phyloP scores from a whole-genome alignment of 2,329 filamentous ascomycete species.

The Parastagonospora avenae region DNA sequence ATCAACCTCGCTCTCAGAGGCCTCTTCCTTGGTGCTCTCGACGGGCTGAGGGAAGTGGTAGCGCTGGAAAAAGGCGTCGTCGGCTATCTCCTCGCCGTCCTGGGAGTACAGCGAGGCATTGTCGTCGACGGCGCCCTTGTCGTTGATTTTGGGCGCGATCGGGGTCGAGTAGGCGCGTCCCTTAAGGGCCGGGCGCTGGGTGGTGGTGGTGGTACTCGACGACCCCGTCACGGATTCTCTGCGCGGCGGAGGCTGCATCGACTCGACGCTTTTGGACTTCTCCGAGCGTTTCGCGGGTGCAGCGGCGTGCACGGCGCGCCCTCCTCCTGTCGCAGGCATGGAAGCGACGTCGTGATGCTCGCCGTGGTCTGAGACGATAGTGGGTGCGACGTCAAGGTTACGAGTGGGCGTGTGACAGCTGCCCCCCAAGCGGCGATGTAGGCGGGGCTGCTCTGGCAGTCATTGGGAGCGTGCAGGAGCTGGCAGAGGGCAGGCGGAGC shows the following conservation, averaged over 20 bases:
- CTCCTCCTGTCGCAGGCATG: conserved; percentile 25
- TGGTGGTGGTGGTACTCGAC: conserved; percentile 9
- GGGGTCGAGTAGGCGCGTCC: conserved; percentile 47
- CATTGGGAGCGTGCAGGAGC: conserved; percentile 3
- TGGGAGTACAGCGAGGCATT: conserved; percentile 62
- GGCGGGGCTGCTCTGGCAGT: conserved; percentile 7
- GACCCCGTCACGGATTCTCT: conserved; percentile 17
- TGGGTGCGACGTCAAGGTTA: conserved; percentile 5
- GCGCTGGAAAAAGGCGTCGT: conserved; percentile 50
- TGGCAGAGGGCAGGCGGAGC: not conserved
- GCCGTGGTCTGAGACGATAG: not conserved
- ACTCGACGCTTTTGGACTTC: conserved; percentile 33
- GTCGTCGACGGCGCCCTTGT: conserved; percentile 22
- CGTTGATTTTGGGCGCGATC: conserved; percentile 33
- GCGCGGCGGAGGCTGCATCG: conserved; percentile 26
- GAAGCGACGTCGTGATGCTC: not conserved
- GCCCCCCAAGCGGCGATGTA: conserved; percentile 1
- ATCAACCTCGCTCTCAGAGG: conserved; percentile 31
- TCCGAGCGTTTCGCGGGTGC: conserved; percentile 23
- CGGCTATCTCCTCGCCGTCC: conserved; percentile 45
- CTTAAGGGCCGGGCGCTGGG: conserved; percentile 40
- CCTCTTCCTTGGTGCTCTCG: conserved; percentile 22
- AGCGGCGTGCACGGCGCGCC: conserved; percentile 13
- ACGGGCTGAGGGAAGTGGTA: conserved; percentile 44
- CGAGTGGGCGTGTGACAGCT: conserved; percentile 5